Base-by-base conservation (phyloP, 768 basidiomycete genomes). In the Suillus subluteus region DNA sequence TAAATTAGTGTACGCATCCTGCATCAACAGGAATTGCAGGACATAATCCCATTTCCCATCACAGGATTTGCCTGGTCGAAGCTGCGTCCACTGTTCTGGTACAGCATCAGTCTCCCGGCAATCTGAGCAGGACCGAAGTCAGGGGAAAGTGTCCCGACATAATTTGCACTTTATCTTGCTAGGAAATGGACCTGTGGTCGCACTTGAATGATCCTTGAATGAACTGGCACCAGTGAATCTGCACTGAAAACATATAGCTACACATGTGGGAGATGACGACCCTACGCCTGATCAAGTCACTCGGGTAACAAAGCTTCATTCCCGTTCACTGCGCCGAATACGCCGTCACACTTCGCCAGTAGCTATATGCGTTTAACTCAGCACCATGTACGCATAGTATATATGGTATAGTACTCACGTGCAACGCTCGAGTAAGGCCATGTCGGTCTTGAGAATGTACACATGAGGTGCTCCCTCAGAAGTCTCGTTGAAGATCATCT, bases 401-500 rank as follows among this genome's bases (percentile, higher is more conserved):
- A 41, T 32, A 26, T 32, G 16, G 15, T 18, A 30, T 7, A 73
- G 37, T 21, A 70, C 77, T 72, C 56, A 76, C 79, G 55, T 64
- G 73, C 79, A 85, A 55, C 84, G 77, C 18, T 78, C 65, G 41
- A 80, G 65, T 16, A 84, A 58, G 0, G 67, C 73, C 15, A 26
- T 43, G 4, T 78, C 71, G 6, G 83, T 82, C 58, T 38, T 66
- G 13, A 76, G 65, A 15, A 71, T 32, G 41, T 75, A 54, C 1
- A 85, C 74, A 43, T 77, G 69, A 3, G 82, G 74, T 26, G 55
- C 63, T 15, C 71, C 73, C 23, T 66, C 65, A 21, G 64, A 63
- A 6, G 69, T 72, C 65, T 72, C 64, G 66, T 84, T 86, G 69
- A 85, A 87, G 6, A 85, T 62, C 82, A 87, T 84, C 71, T 86